These are phyloP conservation scores for Amylostereum areolatum DNA, from an alignment of 1,284 basidiomycete genomes.

Conservation along the genomic window DNA sequence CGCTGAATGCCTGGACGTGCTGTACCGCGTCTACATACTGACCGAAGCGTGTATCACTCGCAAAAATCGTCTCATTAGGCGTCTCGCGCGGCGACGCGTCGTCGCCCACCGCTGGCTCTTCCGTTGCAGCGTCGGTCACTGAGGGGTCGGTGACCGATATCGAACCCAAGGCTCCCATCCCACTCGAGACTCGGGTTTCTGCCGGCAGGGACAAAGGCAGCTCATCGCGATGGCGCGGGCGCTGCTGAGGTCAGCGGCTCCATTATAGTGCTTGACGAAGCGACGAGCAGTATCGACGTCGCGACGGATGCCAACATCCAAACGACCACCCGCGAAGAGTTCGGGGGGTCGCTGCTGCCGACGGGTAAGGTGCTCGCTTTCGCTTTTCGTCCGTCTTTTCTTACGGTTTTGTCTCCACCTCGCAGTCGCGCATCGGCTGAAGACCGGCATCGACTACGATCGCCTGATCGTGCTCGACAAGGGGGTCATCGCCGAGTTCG, in stretches of 20 bases:
- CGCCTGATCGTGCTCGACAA: constrained; percentile 78
- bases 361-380: constrained; percentile 33
- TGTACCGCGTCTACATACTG: constrained; percentile 62
- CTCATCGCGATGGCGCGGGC: constrained; percentile 78
- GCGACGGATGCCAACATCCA: constrained; percentile 77
- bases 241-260: constrained; percentile 67
- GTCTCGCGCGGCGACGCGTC: constrained; percentile 36
- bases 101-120: not conserved
- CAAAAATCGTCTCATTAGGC: constrained; percentile 40
- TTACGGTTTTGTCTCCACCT: too few relatives aligned
- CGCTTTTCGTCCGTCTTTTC: too few relatives aligned
- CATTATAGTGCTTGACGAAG: constrained; percentile 82
- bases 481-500: constrained; percentile 77
- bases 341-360: constrained; percentile 53
- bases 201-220: constrained; percentile 82
- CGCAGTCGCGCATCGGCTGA: constrained; percentile 24
- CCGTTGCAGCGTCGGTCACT: constrained; percentile 6
- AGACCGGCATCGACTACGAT: constrained; percentile 76
- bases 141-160: constrained; percentile 12
- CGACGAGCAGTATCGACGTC: constrained; percentile 73
- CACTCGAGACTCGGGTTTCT: constrained; percentile 67
- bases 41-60: constrained; percentile 38
- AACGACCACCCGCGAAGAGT: constrained; percentile 74
- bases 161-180: constrained; percentile 29
- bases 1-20: constrained; percentile 64